Evolutionary conservation across 139 green algal species (phyloP), one percentile per base, ranked within the genome.

Genomic region (Edaphochlamys debaryana): DNA sequence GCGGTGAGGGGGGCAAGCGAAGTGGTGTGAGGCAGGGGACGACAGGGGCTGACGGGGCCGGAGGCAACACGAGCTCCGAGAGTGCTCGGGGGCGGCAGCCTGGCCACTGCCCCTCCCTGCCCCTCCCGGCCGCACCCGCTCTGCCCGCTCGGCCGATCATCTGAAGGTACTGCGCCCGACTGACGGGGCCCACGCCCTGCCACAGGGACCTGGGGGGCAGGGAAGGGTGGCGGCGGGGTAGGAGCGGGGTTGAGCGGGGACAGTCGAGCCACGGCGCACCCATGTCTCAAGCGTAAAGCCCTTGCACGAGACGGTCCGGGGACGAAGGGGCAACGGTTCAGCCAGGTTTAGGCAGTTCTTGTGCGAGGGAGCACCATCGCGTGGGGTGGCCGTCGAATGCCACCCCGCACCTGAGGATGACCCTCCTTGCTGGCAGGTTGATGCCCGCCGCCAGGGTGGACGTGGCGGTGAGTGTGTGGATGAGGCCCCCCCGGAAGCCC

Each of bases 401-500:
- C n/a, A n/a, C 30, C 4, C 0, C 32, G 48, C 48, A 69, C 76
- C 86, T 68, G 50, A 98, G 92, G 73, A 98, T 95, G 69, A 98
- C 95, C 13, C 95, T 79, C n/a, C 92, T 69, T 0, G 94, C 95
- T 1, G 94, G 94, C 67, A 97, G 91, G 90, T 97, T 97, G 86
- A 97, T 92, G 32, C 94, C 94, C 7, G 94, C 93, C 25, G 95
- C 96, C 54, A 99, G 89, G 0, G 96, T 98, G 69, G 93, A 95
- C 11, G 96, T 99, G 58, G 95, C 95, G 66, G 85, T 90, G 37
- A 99, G 84, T n/a, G 98, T 93, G 38, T 89, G 89, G 13, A 98
- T 69, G 3, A 90, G 81, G 11, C 95, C 95, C 2, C 34, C 66
- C 0, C 89, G 86, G 87, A 93, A 99, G 17, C 76, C 94, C 0